Percentiles rank a stretch among this genome's conserved stretches.
Conservation (phyloP, 2,329 filamentous ascomycete species). For the Trichoderma atroviride region DNA sequence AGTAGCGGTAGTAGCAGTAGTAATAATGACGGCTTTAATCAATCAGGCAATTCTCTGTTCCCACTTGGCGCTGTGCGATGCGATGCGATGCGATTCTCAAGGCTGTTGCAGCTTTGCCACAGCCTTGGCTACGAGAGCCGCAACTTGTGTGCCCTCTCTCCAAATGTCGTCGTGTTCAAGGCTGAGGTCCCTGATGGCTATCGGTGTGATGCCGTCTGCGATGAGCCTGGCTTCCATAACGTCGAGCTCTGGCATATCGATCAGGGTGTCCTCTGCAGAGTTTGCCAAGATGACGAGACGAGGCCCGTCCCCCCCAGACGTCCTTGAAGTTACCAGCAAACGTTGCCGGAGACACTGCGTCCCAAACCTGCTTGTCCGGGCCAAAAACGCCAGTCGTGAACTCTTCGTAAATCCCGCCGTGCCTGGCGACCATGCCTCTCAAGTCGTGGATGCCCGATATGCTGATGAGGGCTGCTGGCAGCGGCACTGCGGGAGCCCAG, state of each 20-base stretch:
- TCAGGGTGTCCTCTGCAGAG: constrained; percentile 52
- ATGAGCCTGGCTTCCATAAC: constrained; percentile 54
- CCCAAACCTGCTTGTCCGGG: constrained; percentile 52
- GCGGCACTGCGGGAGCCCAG: constrained; percentile 35
- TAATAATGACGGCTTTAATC: constrained; percentile 9
- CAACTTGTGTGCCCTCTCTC: constrained; percentile 61
- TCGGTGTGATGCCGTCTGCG: constrained; percentile 41
- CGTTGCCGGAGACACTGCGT: constrained; percentile 56
- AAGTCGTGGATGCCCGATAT: constrained; percentile 71
- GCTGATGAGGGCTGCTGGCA: constrained; percentile 59
- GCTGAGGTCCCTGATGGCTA: constrained; percentile 47
- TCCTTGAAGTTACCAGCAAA: constrained; percentile 47
- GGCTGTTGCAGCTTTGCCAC: constrained; percentile 9
- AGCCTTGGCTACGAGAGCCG: constrained; percentile 45
- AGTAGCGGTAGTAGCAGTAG: background rate
- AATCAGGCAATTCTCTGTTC: background rate
- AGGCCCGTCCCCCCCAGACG: constrained; percentile 39
- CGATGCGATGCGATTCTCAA: background rate
- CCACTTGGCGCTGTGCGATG: background rate
- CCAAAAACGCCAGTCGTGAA: constrained; percentile 67
- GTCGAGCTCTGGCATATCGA: constrained; percentile 62
- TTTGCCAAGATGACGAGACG: constrained; percentile 47
- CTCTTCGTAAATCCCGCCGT: constrained; percentile 52
- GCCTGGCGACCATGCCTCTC: constrained; percentile 52
- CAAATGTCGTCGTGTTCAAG: constrained; percentile 68